These are phyloP conservation scores for Darksidea phi DNA, from an alignment of 495 filamentous ascomycete genomes.

Conservation along the genomic window DNA sequence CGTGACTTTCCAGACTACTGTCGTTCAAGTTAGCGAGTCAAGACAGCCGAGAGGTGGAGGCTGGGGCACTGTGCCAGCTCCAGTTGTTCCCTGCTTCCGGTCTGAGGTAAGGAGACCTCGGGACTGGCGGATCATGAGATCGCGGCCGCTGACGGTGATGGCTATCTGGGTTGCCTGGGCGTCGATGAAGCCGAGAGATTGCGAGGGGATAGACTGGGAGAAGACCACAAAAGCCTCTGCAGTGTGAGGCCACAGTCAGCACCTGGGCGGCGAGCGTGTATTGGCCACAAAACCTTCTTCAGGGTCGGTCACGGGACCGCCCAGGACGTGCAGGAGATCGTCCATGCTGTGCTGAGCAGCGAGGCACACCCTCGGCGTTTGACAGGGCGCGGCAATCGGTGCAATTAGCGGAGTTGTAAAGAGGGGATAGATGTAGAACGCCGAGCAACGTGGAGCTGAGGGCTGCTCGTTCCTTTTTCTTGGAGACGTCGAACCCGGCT, in stretches of 20 bases:
- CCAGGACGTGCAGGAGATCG: constrained; percentile 37
- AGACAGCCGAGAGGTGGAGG: constrained; percentile 7
- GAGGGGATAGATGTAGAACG: background rate
- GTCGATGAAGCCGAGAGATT: constrained; percentile 83
- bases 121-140: constrained; percentile 81
- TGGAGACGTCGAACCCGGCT: background rate
- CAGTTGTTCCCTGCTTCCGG: constrained; percentile 81
- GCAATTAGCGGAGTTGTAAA: background rate
- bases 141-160: constrained; percentile 63
- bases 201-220: constrained; percentile 68
- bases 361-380: background rate
- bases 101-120: constrained; percentile 76
- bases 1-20: constrained; percentile 90
- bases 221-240: constrained; percentile 85
- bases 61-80: constrained; percentile 62
- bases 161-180: constrained; percentile 63
- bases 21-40: constrained; percentile 19
- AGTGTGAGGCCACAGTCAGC: constrained; percentile 1
- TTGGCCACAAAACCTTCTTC: constrained; percentile 39
- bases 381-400: background rate
- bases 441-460: background rate
- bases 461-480: background rate
- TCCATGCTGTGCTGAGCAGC: constrained; percentile 29
- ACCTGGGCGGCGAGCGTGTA: background rate
- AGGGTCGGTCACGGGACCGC: constrained; percentile 39